Evolutionary conservation across 129 eudicot genomes (phyloP).

Genomic region (Daucus carota): DH1_v3.0 NC_030381.2:51269501-51270000

Average conservation of each 20-base stretch:
- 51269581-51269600: too few relatives aligned
- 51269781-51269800: constrained; percentile 30
- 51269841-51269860: constrained; percentile 14
- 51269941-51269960: constrained; percentile 10
- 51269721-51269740: neutral
- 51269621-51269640: too few relatives aligned
- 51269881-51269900: too few relatives aligned
- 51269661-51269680: too few relatives aligned
- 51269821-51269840: constrained; percentile 20
- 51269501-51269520: too few relatives aligned
- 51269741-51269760: neutral
- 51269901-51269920: neutral
- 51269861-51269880: neutral
- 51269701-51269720: too few relatives aligned
- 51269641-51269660: too few relatives aligned
- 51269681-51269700: too few relatives aligned
- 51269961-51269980: constrained; percentile 11
- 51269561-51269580: too few relatives aligned
- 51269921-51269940: constrained; percentile 24
- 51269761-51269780: constrained; percentile 12
- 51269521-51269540: too few relatives aligned
- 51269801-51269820: constrained; percentile 21
- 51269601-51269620: too few relatives aligned
- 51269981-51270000: constrained; percentile 18
- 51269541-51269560: too few relatives aligned